A percentile compares a stretch with the other conserved stretches of the same genome.
Evolutionary conservation across 2,329 filamentous ascomycete genomes (phyloP).

Genomic region (Sphaerulina musiva): DNA sequence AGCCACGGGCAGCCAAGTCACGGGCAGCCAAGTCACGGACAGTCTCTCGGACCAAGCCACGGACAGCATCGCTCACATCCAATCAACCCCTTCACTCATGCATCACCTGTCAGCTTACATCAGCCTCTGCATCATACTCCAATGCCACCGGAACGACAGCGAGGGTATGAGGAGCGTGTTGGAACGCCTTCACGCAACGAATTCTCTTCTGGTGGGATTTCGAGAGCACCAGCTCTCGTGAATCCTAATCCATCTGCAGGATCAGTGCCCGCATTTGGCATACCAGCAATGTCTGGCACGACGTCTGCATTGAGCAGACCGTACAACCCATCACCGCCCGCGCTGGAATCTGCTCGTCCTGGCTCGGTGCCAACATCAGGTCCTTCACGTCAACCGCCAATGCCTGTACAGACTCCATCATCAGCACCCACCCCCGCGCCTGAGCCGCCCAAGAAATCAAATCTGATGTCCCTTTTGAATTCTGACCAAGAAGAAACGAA

Average conservation of each 20-base stretch:
- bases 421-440: conserved; percentile 25
- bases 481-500: conserved; percentile 28
- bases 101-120: conserved; percentile 27
- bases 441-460: conserved; percentile 35
- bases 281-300: conserved; percentile 17
- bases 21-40: conserved; percentile 15
- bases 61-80: conserved; percentile 18
- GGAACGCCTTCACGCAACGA: conserved; percentile 24
- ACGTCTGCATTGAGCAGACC: conserved; percentile 21
- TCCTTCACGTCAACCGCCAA: conserved; percentile 14
- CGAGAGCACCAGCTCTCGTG: conserved; percentile 17
- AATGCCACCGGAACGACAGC: conserved; percentile 25
- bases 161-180: conserved; percentile 28
- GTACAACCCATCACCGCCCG: conserved; percentile 30
- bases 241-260: conserved; percentile 15
- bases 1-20: conserved; percentile 21
- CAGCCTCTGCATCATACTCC: conserved; percentile 1
- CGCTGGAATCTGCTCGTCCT: conserved; percentile 29
- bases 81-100: conserved; percentile 22
- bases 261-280: conserved; percentile 11
- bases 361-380: conserved; percentile 23
- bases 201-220: conserved; percentile 14
- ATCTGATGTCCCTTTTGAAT: conserved; percentile 34
- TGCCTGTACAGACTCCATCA: conserved; percentile 10
- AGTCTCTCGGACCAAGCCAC: conserved; percentile 16